Percentiles rank a stretch among this genome's conserved stretches.
phyloP scores from a whole-genome alignment of 179 eudicot species.

The Beta macrorhiza region DNA sequence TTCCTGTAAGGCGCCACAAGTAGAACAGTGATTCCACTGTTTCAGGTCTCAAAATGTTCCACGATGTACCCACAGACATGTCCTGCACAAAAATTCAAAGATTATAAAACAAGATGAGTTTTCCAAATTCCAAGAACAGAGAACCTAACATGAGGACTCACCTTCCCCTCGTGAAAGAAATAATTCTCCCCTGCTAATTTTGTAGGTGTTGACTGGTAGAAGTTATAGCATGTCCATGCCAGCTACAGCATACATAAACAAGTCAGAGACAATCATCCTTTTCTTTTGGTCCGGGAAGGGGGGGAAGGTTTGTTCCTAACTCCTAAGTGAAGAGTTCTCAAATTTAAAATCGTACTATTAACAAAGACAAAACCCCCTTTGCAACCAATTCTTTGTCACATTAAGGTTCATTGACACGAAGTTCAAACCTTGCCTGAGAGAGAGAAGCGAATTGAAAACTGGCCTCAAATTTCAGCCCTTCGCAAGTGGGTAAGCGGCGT shows the following conservation, averaged over 20 bases:
- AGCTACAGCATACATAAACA: constrained; percentile 52
- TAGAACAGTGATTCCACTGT: constrained; percentile 96
- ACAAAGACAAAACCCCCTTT: not conserved
- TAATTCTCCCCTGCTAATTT: constrained; percentile 99
- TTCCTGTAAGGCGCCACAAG: constrained; percentile 96
- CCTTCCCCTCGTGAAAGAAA: constrained; percentile 77
- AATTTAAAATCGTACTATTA: not conserved
- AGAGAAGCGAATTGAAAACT: too few species aligned
- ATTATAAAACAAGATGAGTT: constrained; percentile 12
- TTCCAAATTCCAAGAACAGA: not conserved
- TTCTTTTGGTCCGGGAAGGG: not conserved
- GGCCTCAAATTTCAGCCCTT: too few species aligned
- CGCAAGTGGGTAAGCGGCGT: not conserved
- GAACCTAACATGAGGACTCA: constrained; percentile 24
- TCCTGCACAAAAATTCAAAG: constrained; percentile 49
- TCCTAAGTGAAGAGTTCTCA: too few species aligned
- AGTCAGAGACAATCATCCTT: not conserved
- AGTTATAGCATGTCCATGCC: constrained; percentile 99
- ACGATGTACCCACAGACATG: constrained; percentile 93
- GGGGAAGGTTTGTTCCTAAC: not conserved
- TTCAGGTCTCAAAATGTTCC: constrained; percentile 99
- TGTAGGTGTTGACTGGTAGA: constrained; percentile 95
- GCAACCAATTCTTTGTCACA: not conserved
- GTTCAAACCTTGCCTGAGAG: too few species aligned
- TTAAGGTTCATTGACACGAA: not conserved